Conservation (phyloP, 208 protist genomes). For the Trypanosoma cruzi region DNA sequence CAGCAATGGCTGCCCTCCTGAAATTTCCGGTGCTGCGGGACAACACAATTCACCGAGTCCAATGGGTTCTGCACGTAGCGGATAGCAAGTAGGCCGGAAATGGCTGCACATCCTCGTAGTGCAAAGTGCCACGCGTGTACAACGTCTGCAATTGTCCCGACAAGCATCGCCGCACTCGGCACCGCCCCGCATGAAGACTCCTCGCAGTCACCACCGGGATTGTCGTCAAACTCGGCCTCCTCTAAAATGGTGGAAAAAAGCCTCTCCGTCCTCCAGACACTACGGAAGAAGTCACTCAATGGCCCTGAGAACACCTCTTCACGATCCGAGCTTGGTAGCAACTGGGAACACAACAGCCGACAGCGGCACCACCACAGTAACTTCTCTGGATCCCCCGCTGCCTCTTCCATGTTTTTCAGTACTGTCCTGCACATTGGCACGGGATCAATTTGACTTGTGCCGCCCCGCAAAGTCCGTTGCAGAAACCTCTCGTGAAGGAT, state of each 20-base stretch:
- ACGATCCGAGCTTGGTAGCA: slow-evolving; percentile 36
- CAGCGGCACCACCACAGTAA: slow-evolving; percentile 86
- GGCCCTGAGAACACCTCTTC: slow-evolving; percentile 44
- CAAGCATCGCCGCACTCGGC: slow-evolving; percentile 19
- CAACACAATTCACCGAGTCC: slow-evolving; percentile 28
- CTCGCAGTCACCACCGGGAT: slow-evolving; percentile 3
- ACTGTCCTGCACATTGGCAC: slow-evolving; percentile 20
- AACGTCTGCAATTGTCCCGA: slow-evolving; percentile 75
- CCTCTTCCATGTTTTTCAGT: slow-evolving; percentile 59
- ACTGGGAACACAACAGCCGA: slow-evolving; percentile 60
- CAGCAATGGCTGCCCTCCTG: slow-evolving; percentile 47
- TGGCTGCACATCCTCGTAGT: slow-evolving; percentile 4
- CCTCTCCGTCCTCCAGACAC: slow-evolving; percentile 52
- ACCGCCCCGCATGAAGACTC: neutral
- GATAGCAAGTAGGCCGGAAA: slow-evolving; percentile 21
- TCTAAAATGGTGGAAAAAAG: slow-evolving; percentile 33
- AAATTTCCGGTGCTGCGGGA: slow-evolving; percentile 64
- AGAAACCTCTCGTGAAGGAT: slow-evolving; percentile 15
- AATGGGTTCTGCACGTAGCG: slow-evolving; percentile 21
- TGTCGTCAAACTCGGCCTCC: slow-evolving; percentile 18
- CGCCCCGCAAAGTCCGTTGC: neutral
- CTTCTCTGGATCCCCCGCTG: slow-evolving; percentile 31
- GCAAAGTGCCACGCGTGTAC: slow-evolving; percentile 26
- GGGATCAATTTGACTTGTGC: slow-evolving; percentile 7
- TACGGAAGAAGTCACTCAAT: slow-evolving; percentile 57